Conservation (phyloP, 768 basidiomycete genomes). For the Symmetrospora coprosmae region DNA sequence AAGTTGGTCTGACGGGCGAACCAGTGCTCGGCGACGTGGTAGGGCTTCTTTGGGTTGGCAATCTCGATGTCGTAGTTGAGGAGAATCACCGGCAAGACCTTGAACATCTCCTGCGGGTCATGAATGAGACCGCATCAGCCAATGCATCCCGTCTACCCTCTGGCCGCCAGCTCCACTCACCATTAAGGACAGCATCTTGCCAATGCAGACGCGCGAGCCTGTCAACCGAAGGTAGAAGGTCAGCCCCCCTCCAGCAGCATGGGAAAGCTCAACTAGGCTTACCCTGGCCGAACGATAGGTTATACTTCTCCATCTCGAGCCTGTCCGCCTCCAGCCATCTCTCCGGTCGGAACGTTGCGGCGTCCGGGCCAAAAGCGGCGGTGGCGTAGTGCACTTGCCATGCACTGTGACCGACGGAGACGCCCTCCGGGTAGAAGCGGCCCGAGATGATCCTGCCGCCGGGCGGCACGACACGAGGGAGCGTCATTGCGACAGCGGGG, state of each 20-base stretch:
- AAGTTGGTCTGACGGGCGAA: neutral
- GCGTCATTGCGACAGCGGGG: constrained; percentile 22
- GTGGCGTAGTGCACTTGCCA: constrained; percentile 9
- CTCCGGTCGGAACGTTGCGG: constrained; percentile 20
- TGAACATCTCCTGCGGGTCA: neutral
- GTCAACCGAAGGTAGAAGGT: too few relatives aligned
- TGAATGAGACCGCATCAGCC: neutral
- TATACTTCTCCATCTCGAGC: constrained; percentile 4
- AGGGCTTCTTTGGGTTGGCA: neutral
- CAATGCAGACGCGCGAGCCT: neutral
- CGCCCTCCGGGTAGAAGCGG: constrained; percentile 10
- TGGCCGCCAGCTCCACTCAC: neutral
- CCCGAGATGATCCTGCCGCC: constrained; percentile 23
- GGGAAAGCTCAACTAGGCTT: too few relatives aligned
- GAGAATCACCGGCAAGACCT: neutral
- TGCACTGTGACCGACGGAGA: neutral
- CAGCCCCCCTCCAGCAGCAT: too few relatives aligned
- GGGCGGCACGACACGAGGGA: constrained; percentile 25
- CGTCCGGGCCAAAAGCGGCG: constrained; percentile 21
- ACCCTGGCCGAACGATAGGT: neutral
- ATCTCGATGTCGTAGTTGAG: neutral
- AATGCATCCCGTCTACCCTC: neutral
- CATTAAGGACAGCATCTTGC: neutral
- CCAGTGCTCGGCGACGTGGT: neutral
- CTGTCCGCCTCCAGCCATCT: constrained; percentile 21